A percentile compares a stretch with the other conserved stretches of the same genome.
Conservation (phyloP, 768 basidiomycete species). For the Boletus eberwhitei region DNA sequence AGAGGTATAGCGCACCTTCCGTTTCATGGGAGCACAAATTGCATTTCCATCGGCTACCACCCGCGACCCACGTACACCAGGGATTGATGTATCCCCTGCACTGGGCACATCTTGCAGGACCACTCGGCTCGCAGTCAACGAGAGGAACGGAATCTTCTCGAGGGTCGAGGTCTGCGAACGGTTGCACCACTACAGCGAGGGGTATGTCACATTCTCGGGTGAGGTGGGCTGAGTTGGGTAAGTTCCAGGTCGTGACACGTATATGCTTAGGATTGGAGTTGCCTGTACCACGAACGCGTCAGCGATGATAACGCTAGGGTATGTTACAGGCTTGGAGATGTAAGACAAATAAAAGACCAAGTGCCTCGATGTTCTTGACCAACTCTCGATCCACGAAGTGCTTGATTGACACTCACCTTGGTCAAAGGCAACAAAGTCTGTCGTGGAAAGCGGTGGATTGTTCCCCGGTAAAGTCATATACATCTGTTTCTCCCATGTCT, state of each 20-base stretch:
- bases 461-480: conserved; percentile 61
- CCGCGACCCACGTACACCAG: conserved; percentile 83
- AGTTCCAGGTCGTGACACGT: conserved; percentile 84
- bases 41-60: conserved; percentile 86
- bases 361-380: neutral
- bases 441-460: conserved; percentile 79
- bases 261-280: conserved; percentile 92
- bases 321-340: neutral
- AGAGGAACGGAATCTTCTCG: conserved; percentile 79
- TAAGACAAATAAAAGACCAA: neutral
- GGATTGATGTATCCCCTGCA: conserved; percentile 94
- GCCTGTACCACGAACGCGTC: conserved; percentile 39
- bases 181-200: conserved; percentile 81
- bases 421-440: conserved; percentile 87
- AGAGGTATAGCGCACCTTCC: conserved; percentile 55
- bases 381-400: neutral
- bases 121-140: conserved; percentile 64
- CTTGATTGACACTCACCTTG: conserved; percentile 53
- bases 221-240: conserved; percentile 78
- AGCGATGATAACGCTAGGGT: conserved; percentile 5
- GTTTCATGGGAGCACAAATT: conserved; percentile 85
- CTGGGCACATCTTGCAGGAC: conserved; percentile 79
- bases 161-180: conserved; percentile 78
- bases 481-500: conserved; percentile 68
- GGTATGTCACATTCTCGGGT: conserved; percentile 82